Evolutionary conservation across 352 stramenopile species (phyloP), one percentile per base, ranked within the genome.

Genomic region (Globisporangium middletonii): DNA sequence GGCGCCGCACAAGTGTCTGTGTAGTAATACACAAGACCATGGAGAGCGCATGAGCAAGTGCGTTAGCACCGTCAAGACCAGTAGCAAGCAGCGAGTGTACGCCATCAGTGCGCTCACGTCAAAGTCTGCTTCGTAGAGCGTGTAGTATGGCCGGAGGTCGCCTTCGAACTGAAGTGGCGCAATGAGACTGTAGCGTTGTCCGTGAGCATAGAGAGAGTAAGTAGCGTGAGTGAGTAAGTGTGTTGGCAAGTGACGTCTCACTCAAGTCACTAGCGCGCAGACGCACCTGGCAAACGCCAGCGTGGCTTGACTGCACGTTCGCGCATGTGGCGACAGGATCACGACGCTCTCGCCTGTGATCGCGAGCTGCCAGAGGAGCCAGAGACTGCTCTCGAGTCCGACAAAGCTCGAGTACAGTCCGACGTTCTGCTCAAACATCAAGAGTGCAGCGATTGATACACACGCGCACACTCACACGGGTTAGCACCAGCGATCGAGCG

Each of bases 391-490:
- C 56, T 90, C 81, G 26, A 94, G 55, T 2, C 81, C 81, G 9
- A 86, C 67, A 65, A 94, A 96, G 56, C 77, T 96, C 8, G 83
- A 92, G 63, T 89, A 96, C 43, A 96, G 62, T 3, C 84, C 84
- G 33, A 94, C 77, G 43, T 71, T 88, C 81, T 92, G 49, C 13
- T 3, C 33, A 46, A 62, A 38, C 9, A 38, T 46, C 54, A 30
- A 50, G 49, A 42, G 51, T 26, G 26, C 18, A 44, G 7, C 5
- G 38, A 27, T 15, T 41, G 15, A 13, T 28, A 19, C 5, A 16
- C 15, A 35, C 23, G 26, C 30, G 5, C 11, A 18, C 48, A 11
- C 0, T 23, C 18, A 12, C 7, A 23, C 28, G 26, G 13, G 37
- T 35, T 44, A 26, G 15, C 9, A 4, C 33, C n/a, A 19, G 37